Conservation (phyloP, 768 basidiomycete species). For the Boletus barrowsii region DNA sequence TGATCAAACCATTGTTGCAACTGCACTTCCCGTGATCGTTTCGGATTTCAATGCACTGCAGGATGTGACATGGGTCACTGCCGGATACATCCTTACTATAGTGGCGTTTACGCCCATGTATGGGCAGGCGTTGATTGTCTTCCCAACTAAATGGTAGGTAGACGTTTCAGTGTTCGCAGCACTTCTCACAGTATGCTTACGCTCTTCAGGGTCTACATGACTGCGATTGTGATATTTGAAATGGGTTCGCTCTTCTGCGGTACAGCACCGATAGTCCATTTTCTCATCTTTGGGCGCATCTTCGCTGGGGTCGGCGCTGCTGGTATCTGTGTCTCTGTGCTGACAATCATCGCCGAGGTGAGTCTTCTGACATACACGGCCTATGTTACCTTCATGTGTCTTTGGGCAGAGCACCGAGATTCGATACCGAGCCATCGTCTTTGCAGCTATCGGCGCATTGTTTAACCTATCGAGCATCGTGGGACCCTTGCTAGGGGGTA, state of each 20-base stretch:
- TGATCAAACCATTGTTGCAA: slow-evolving; percentile 50
- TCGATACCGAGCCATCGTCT: slow-evolving; percentile 6
- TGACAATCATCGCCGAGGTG: slow-evolving; percentile 13
- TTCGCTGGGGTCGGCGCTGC: slow-evolving; percentile 68
- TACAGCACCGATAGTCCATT: slow-evolving; percentile 54
- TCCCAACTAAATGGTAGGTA: slow-evolving; percentile 22
- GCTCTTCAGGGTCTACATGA: slow-evolving; percentile 39
- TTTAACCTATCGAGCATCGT: slow-evolving; percentile 8
- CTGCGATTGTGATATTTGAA: slow-evolving; percentile 8
- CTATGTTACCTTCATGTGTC: not conserved
- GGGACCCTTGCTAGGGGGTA: slow-evolving; percentile 13
- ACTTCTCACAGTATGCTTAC: not conserved
- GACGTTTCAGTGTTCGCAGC: slow-evolving; percentile 24
- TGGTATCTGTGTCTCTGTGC: slow-evolving; percentile 40
- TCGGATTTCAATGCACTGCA: slow-evolving; percentile 13
- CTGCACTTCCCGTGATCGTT: slow-evolving; percentile 46
- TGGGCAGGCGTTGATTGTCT: slow-evolving; percentile 5
- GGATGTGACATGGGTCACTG: slow-evolving; percentile 55
- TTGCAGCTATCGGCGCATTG: slow-evolving; percentile 10
- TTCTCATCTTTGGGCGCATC: slow-evolving; percentile 64
- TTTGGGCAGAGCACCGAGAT: slow-evolving; percentile 5
- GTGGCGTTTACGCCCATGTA: slow-evolving; percentile 12
- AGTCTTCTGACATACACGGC: not conserved
- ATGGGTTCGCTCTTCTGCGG: slow-evolving; percentile 62
- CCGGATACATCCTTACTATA: slow-evolving; percentile 62